phyloP scores from a whole-genome alignment of 1,139 yeast species.

The Yamadazyma sp. region DNA sequence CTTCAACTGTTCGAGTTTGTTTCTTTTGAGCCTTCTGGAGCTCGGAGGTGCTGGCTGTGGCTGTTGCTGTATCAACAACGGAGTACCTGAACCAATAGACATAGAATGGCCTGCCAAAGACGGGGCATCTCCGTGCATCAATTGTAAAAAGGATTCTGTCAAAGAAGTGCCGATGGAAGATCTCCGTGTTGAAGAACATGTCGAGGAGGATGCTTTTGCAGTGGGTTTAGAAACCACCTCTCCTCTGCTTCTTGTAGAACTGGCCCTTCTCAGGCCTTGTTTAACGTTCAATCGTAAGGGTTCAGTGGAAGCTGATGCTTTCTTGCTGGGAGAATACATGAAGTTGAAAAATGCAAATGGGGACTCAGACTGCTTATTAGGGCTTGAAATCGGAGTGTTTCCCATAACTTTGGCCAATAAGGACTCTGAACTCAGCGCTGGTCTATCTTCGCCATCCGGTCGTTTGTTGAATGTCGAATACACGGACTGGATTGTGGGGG shows the following conservation, averaged over 20 bases:
- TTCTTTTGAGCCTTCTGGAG: slow-evolving; percentile 10
- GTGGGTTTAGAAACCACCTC: too few species aligned
- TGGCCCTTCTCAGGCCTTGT: background rate
- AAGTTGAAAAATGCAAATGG: slow-evolving; percentile 15
- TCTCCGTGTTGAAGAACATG: background rate
- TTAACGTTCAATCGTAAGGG: background rate
- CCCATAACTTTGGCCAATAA: slow-evolving; percentile 22
- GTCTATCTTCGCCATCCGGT: background rate
- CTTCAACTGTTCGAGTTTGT: slow-evolving; percentile 22
- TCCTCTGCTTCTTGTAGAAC: too few species aligned
- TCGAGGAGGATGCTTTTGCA: too few species aligned
- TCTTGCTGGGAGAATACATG: slow-evolving; percentile 11
- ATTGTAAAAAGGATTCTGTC: slow-evolving; percentile 14
- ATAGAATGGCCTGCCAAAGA: too few species aligned
- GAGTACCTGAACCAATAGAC: slow-evolving; percentile 2
- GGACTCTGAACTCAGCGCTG: slow-evolving; percentile 11
- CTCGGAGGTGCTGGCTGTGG: slow-evolving; percentile 2
- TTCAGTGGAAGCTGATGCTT: background rate
- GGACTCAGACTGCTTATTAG: slow-evolving; percentile 3
- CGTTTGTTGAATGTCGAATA: slow-evolving; percentile 12
- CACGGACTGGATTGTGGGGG: slow-evolving; percentile 33
- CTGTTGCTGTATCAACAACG: slow-evolving; percentile 6
- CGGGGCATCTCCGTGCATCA: slow-evolving; percentile 12
- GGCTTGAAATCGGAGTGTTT: slow-evolving; percentile 2
- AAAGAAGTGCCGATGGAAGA: slow-evolving; percentile 11